Percentiles rank a stretch among this genome's conserved stretches.
Conservation (phyloP, 2,329 filamentous ascomycete species). For the Trichoderma endophyticum region DNA sequence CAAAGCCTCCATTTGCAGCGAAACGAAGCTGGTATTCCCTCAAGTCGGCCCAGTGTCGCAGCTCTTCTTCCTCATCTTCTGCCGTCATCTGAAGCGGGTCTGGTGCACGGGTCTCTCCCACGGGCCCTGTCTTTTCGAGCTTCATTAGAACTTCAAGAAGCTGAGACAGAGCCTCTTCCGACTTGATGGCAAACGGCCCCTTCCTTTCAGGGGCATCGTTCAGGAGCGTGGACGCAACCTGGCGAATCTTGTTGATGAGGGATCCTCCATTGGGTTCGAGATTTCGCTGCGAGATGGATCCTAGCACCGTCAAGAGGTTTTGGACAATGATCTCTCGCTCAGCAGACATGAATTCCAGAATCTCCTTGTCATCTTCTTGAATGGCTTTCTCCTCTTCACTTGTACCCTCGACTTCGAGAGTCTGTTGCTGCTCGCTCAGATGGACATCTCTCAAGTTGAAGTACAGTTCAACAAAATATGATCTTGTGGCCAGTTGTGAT, state of each 20-base stretch:
- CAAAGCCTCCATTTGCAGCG: slow-evolving; percentile 60
- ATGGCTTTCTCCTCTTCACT: slow-evolving; percentile 37
- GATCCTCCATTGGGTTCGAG: slow-evolving; percentile 70
- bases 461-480: slow-evolving; percentile 83
- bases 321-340: slow-evolving; percentile 81
- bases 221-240: slow-evolving; percentile 77
- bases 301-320: slow-evolving; percentile 70
- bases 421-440: slow-evolving; percentile 44
- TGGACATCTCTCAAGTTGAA: slow-evolving; percentile 71
- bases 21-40: slow-evolving; percentile 75
- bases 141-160: slow-evolving; percentile 74
- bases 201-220: slow-evolving; percentile 54
- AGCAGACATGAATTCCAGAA: slow-evolving; percentile 63
- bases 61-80: slow-evolving; percentile 71
- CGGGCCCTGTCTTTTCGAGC: slow-evolving; percentile 61
- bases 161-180: slow-evolving; percentile 67
- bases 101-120: slow-evolving; percentile 30
- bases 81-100: slow-evolving; percentile 41
- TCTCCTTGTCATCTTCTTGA: slow-evolving; percentile 44
- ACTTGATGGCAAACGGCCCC: slow-evolving; percentile 49
- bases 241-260: slow-evolving; percentile 78
- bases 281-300: slow-evolving; percentile 77
- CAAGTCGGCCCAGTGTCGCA: slow-evolving; percentile 74
- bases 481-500: slow-evolving; percentile 76
- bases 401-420: slow-evolving; percentile 27